These are phyloP conservation scores for Leishmania arabica DNA, from an alignment of 208 protist genomes.

Conservation along the genomic window DNA sequence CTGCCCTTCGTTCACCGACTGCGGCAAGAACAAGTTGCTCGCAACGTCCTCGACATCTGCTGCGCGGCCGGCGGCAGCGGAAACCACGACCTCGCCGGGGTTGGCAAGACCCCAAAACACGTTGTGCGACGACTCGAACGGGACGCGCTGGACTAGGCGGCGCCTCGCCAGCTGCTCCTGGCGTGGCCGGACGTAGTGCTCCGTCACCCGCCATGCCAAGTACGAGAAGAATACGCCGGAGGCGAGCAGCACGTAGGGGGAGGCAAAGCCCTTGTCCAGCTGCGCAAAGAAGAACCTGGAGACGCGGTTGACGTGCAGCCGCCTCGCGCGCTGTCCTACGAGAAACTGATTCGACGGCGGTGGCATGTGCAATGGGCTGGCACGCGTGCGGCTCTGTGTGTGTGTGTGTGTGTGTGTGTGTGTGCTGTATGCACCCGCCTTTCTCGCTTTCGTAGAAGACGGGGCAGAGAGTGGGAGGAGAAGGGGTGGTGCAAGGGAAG, in stretches of 20 bases:
- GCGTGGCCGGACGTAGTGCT: slow-evolving; percentile 56
- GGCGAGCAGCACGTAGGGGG: slow-evolving; percentile 67
- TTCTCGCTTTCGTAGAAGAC: not conserved
- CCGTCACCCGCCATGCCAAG: slow-evolving; percentile 61
- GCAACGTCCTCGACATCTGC: slow-evolving; percentile 21
- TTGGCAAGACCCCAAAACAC: slow-evolving; percentile 70
- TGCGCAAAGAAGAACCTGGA: slow-evolving; percentile 84
- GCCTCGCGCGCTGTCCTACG: slow-evolving; percentile 39
- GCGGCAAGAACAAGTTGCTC: slow-evolving; percentile 32
- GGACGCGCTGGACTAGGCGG: slow-evolving; percentile 56
- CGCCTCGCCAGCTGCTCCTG: slow-evolving; percentile 48
- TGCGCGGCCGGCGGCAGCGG: slow-evolving; percentile 5
- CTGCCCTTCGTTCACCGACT: slow-evolving; percentile 36
- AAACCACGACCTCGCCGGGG: not conserved
- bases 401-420: not conserved
- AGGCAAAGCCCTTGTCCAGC: slow-evolving; percentile 79
- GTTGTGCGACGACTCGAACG: slow-evolving; percentile 73
- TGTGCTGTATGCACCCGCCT: not conserved
- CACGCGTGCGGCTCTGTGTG: not conserved
- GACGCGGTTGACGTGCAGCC: slow-evolving; percentile 55
- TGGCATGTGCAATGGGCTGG: slow-evolving; percentile 7
- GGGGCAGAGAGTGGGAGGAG: not conserved
- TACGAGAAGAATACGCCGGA: slow-evolving; percentile 52
- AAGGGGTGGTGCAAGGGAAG: not conserved
- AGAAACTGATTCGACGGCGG: slow-evolving; percentile 24